Evolutionary conservation across 2,329 filamentous ascomycete species (phyloP).

Genomic region (Colletotrichum eleusines): DNA sequence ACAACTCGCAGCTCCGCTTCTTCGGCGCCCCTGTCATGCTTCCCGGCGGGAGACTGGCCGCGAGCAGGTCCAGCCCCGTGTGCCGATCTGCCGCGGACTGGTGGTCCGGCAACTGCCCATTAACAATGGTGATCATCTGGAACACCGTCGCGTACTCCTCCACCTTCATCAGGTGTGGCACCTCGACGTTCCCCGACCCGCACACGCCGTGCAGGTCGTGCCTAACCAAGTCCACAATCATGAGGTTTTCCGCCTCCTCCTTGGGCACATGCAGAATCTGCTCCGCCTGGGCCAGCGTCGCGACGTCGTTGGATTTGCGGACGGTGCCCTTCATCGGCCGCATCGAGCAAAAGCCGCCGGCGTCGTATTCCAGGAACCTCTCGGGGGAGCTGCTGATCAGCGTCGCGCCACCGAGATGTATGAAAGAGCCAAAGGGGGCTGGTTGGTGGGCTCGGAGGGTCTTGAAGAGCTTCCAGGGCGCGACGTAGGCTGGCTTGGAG

Average conservation of each 20-base stretch:
- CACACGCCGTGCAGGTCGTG: constrained; percentile 92
- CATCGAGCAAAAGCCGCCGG: constrained; percentile 76
- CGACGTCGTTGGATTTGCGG: constrained; percentile 74
- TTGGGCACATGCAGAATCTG: constrained; percentile 83
- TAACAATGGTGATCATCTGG: constrained; percentile 90
- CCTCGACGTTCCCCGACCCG: constrained; percentile 77
- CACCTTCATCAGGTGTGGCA: constrained; percentile 84
- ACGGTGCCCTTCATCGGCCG: constrained; percentile 97
- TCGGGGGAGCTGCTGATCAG: constrained; percentile 89
- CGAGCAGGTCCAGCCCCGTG: constrained; percentile 81
- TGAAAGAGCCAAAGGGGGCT: constrained; percentile 86
- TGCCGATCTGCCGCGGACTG: constrained; percentile 48
- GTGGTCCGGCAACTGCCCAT: constrained; percentile 68
- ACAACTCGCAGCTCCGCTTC: constrained; percentile 88
- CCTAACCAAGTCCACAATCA: constrained; percentile 97
- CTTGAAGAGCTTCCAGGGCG: constrained; percentile 79
- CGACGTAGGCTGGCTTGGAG: constrained; percentile 43
- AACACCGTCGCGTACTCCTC: constrained; percentile 94
- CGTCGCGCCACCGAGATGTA: constrained; percentile 76
- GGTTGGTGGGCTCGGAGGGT: constrained; percentile 78
- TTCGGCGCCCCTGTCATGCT: constrained; percentile 98
- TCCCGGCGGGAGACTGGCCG: constrained; percentile 84
- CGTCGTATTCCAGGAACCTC: constrained; percentile 77
- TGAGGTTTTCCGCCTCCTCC: constrained; percentile 94
- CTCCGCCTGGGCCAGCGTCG: constrained; percentile 79